phyloP scores from a whole-genome alignment of 139 green algal species.

The Micromonas commoda region DNA sequence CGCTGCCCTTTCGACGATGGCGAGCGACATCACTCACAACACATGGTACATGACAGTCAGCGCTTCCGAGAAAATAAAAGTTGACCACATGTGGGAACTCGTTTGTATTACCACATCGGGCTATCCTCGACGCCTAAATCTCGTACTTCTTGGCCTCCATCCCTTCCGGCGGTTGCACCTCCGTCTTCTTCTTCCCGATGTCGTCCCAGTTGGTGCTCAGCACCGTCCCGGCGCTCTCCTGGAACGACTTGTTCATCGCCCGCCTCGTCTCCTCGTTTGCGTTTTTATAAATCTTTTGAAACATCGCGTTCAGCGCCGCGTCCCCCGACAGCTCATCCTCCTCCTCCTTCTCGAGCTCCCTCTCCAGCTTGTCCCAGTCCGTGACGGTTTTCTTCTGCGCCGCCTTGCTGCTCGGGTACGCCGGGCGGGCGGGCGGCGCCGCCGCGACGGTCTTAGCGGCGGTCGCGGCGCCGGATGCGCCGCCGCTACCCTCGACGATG shows the following conservation, averaged over 20 bases:
- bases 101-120: background rate
- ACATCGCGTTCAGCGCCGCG: slow-evolving; percentile 65
- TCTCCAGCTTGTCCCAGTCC: slow-evolving; percentile 15
- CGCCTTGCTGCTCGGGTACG: background rate
- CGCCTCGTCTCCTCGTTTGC: slow-evolving; percentile 79
- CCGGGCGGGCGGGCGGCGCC: background rate
- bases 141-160: slow-evolving; percentile 63
- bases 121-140: background rate
- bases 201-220: slow-evolving; percentile 97
- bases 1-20: no score
- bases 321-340: slow-evolving; percentile 38
- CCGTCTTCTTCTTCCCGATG: slow-evolving; percentile 64
- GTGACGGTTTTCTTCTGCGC: background rate
- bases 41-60: no score
- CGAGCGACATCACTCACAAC: no score
- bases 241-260: slow-evolving; percentile 97
- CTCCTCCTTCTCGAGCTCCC: slow-evolving; percentile 7
- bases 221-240: slow-evolving; percentile 76
- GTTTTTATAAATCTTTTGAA: slow-evolving; percentile 62
- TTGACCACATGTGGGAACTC: no score
- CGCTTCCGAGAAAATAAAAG: no score
- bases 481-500: background rate
- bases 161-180: slow-evolving; percentile 58
- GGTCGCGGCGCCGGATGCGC: background rate
- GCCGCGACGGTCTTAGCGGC: background rate